Base-by-base conservation (phyloP, 306 rosid genomes). In the Canavalia gladiata region DNA sequence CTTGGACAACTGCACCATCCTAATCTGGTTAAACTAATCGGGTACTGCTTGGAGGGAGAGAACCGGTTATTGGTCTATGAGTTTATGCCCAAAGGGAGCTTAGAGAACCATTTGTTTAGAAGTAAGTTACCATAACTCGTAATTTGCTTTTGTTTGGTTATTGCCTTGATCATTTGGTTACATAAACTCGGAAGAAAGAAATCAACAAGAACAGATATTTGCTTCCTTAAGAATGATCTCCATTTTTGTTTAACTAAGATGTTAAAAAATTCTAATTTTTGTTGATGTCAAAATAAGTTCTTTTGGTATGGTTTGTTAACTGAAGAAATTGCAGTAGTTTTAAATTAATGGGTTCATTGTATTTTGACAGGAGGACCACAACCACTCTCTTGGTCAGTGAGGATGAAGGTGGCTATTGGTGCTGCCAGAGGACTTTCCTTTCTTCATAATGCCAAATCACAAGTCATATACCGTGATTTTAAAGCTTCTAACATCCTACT, bases 381-480 rank as follows among this genome's bases (percentile, higher is more conserved):
- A 56, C 98, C 96, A n/a, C 92, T 93, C 50, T 83, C 97, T 45
- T 95, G 99, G 99, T 79, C 90, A 31, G 81, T 89, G 59, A 90
- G 99, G 88, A 90, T 93, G 88, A 95, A 95, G 84, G 99, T 95
- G 62, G 99, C 96, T 43, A 87, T 90, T 43, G 98, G 91, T 68
- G 98, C 98, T 50, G 99, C 99, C 7, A 91, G 90, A 80, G 99
- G 99, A 77, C 97, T 95, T 63, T 86, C 87, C 71, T 95, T 93
- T 88, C 99, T 95, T 75, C 99, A 95, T 8, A 97, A 95, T 30
- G 99, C 97, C 4, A 68, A 95, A 85, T 81, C 96, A 29, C 99
- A 90, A 84, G 98, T 93, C 87, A 95, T 95, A 76, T 95, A 93
- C 83, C 99, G 99, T 0, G 98, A 95, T 86, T 91, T 95, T n/a